Percentiles rank a stretch among this genome's conserved stretches.
phyloP scores from a whole-genome alignment of 208 protist species.

The Leishmania martiniquensis region DNA sequence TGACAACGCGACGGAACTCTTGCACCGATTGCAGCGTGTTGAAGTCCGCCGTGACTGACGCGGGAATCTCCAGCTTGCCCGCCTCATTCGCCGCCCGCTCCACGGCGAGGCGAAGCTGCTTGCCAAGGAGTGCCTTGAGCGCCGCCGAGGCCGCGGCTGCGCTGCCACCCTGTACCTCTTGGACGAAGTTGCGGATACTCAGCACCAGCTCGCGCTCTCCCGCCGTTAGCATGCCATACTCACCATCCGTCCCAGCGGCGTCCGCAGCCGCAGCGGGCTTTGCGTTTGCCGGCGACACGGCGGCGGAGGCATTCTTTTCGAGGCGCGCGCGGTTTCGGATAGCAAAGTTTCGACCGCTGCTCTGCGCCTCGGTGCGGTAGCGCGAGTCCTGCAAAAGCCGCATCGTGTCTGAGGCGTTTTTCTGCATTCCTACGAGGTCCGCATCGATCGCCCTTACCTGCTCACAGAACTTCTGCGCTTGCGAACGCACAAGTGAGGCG shows the following conservation, averaged over 20 bases:
- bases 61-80: slow-evolving; percentile 54
- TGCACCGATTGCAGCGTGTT: slow-evolving; percentile 61
- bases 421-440: slow-evolving; percentile 76
- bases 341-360: slow-evolving; percentile 77
- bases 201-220: slow-evolving; percentile 67
- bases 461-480: slow-evolving; percentile 79
- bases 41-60: slow-evolving; percentile 41
- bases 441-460: slow-evolving; percentile 67
- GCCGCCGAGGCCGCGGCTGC: slow-evolving; percentile 50
- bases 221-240: slow-evolving; percentile 56
- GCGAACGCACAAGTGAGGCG: slow-evolving; percentile 61
- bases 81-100: slow-evolving; percentile 66
- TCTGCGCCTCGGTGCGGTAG: slow-evolving; percentile 75
- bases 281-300: slow-evolving; percentile 19
- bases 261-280: slow-evolving; percentile 5
- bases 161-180: slow-evolving; percentile 64
- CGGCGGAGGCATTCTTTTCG: slow-evolving; percentile 32
- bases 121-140: slow-evolving; percentile 68
- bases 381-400: slow-evolving; percentile 78
- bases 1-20: slow-evolving; percentile 62
- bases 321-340: slow-evolving; percentile 75
- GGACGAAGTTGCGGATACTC: slow-evolving; percentile 69
- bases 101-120: slow-evolving; percentile 71
- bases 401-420: slow-evolving; percentile 69
- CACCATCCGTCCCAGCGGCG: slow-evolving; percentile 5